A percentile compares a stretch with the other conserved stretches of the same genome.
These are phyloP conservation scores for Recurvomyces mirabilis DNA, from an alignment of 495 filamentous ascomycete species.

Conservation along the genomic window DNA sequence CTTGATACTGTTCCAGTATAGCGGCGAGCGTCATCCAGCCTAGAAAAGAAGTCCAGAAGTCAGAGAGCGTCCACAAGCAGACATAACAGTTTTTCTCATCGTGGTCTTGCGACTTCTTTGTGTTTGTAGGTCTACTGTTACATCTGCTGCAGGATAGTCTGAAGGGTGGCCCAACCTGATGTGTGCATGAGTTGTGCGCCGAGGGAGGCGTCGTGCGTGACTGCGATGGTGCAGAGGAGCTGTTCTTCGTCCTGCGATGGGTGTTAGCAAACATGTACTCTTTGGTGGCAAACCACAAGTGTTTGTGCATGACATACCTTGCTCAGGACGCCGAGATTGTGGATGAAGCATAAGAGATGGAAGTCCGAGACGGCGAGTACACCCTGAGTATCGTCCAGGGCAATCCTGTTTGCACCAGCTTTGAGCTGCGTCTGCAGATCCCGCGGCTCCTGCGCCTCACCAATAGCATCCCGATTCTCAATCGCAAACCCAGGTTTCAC, in stretches of 20 bases:
- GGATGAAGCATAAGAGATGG: conserved; percentile 81
- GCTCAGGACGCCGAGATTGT: conserved; percentile 63
- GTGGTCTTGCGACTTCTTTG: neutral
- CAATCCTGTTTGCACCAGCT: conserved; percentile 41
- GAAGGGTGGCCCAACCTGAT: conserved; percentile 82
- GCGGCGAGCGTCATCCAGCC: conserved; percentile 12
- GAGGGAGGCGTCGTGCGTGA: conserved; percentile 62
- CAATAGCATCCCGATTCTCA: conserved; percentile 78
- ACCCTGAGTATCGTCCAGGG: conserved; percentile 41
- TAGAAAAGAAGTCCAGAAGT: too few species aligned
- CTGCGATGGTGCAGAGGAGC: conserved; percentile 73
- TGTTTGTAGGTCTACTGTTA: conserved; percentile 6
- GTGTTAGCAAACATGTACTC: too few species aligned
- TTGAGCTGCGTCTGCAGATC: conserved; percentile 51
- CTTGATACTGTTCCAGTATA: conserved; percentile 13
- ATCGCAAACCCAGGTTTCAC: conserved; percentile 62
- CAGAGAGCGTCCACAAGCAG: neutral
- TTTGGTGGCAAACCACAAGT: too few species aligned
- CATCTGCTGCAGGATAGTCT: conserved; percentile 63
- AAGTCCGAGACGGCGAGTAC: conserved; percentile 68
- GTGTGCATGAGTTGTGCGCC: conserved; percentile 71
- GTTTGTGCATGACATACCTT: conserved; percentile 53
- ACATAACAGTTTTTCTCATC: neutral
- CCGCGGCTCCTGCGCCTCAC: conserved; percentile 65
- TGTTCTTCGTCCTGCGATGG: conserved; percentile 87